Evolutionary conservation across 2,329 filamentous ascomycete genomes (phyloP).

Genomic region (Orbilia javanica): DNA sequence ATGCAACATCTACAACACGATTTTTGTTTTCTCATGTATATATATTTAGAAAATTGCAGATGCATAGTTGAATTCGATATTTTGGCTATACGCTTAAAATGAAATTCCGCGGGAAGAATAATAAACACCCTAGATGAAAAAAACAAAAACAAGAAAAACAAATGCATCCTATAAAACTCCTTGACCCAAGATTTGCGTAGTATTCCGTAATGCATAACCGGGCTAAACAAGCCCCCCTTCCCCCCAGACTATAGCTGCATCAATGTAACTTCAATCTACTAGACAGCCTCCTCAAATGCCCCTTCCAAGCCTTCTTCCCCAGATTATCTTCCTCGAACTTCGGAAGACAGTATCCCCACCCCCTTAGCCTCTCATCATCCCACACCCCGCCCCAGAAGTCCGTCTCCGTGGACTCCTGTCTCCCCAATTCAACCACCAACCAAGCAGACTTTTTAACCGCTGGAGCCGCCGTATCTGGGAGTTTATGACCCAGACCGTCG

Average conservation of each 20-base stretch:
- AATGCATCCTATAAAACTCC: slow-evolving; percentile 11
- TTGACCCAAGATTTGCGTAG: slow-evolving; percentile 10
- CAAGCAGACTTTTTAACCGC: slow-evolving; percentile 40
- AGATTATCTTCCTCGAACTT: slow-evolving; percentile 21
- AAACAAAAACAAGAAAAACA: background rate
- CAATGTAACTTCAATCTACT: slow-evolving; percentile 21
- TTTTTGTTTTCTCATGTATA: too few relatives aligned
- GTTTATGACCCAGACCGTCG: slow-evolving; percentile 31
- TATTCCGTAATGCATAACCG: background rate
- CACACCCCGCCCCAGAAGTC: slow-evolving; percentile 43
- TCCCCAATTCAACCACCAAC: slow-evolving; percentile 33
- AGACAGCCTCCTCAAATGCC: slow-evolving; percentile 33
- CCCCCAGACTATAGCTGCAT: too few relatives aligned
- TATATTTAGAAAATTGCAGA: slow-evolving; percentile 8
- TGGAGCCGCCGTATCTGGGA: slow-evolving; percentile 1
- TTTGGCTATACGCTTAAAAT: slow-evolving; percentile 6
- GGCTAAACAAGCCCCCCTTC: background rate
- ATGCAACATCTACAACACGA: slow-evolving; percentile 22
- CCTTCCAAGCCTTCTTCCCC: slow-evolving; percentile 5
- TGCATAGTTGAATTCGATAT: background rate
- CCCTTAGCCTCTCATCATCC: slow-evolving; percentile 37
- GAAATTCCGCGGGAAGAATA: slow-evolving; percentile 3
- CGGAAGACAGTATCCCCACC: slow-evolving; percentile 40
- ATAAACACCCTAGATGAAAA: background rate
- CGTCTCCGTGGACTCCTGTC: slow-evolving; percentile 34